Evolutionary conservation across 805 yeast species (phyloP).

Genomic region (Yamadazyma akitaensis): DNA sequence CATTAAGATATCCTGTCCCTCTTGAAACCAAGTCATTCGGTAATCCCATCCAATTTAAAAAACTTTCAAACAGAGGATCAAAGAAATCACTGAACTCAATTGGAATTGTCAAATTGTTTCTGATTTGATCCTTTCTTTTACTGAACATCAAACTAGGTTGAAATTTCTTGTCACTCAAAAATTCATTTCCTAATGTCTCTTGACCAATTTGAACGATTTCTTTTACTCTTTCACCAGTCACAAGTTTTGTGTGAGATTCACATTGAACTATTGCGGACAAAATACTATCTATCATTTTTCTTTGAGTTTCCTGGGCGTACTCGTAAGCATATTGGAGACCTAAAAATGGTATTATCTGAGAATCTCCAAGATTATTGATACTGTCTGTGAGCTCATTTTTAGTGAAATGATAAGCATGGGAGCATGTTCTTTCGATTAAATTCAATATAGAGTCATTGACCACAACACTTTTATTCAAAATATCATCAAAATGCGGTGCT

Average conservation of each 20-base stretch:
- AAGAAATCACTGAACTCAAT: constrained; percentile 72
- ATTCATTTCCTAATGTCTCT: constrained; percentile 59
- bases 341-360: constrained; percentile 51
- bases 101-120: constrained; percentile 55
- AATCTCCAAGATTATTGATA: constrained; percentile 49
- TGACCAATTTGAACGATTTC: constrained; percentile 62
- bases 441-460: constrained; percentile 59
- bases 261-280: constrained; percentile 58
- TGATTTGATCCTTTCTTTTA: constrained; percentile 59
- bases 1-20: constrained; percentile 26
- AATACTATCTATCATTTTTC: constrained; percentile 62
- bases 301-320: constrained; percentile 69
- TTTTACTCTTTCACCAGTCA: constrained; percentile 59
- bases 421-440: constrained; percentile 58
- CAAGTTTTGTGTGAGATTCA: constrained; percentile 64
- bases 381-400: constrained; percentile 50
- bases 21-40: constrained; percentile 26
- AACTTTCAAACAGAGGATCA: constrained; percentile 69
- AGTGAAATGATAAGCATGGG: constrained; percentile 59
- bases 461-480: constrained; percentile 48
- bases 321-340: constrained; percentile 65
- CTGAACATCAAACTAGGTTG: constrained; percentile 80
- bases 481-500: constrained; percentile 60
- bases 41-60: constrained; percentile 45
- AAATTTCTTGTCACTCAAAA: constrained; percentile 58